Evolutionary conservation across 441 rosid species (phyloP), one percentile per base, ranked within the genome.

Genomic region (Hura crepitans): DNA sequence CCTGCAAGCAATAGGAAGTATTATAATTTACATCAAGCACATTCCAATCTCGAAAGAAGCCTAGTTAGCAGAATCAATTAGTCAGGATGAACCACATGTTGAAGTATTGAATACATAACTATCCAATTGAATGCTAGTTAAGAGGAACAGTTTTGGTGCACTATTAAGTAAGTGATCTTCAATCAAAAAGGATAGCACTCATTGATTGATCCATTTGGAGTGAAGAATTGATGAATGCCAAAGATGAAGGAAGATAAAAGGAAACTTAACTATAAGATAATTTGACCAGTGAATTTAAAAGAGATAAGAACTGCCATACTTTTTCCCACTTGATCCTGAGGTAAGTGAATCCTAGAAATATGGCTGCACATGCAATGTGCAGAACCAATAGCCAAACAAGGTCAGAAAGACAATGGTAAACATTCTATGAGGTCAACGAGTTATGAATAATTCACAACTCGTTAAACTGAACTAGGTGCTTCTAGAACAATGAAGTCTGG

Each of bases 1-100:
- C 84, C 97, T 94, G 80, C 79, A 72, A 56, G 59, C 66, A 75
- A 5, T 7, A 51, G 37, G 73, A 42, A 37, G 50, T 13, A 53
- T 6, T 62, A 51, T 12, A 62, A 39, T n/a, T 61, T 35, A 50
- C 58, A 50, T 46, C 51, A 23, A 43, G 13, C 10, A n/a, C 28
- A 12, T 45, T 43, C 57, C 22, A 23, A 56, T 22, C 33, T 55
- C 15, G 9, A 39, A 33, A 18, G 49, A 30, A 30, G 35, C 47
- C 31, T 31, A 23, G 27, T 20, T 55, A 37, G 10, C 25, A 66
- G 35, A 35, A 66, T 10, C 27, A 39, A 55, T 6, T 8, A 70
- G 60, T 6, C 11, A 22, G 39, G 35, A 25, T 3, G 15, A 60
- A 33, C 49, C 59, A 25, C 31, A 5, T 17, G 47, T 49, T 3